A percentile compares a stretch with the other conserved stretches of the same genome.
phyloP scores from a whole-genome alignment of 345 rosid genomes.

The Linum tenue region DNA sequence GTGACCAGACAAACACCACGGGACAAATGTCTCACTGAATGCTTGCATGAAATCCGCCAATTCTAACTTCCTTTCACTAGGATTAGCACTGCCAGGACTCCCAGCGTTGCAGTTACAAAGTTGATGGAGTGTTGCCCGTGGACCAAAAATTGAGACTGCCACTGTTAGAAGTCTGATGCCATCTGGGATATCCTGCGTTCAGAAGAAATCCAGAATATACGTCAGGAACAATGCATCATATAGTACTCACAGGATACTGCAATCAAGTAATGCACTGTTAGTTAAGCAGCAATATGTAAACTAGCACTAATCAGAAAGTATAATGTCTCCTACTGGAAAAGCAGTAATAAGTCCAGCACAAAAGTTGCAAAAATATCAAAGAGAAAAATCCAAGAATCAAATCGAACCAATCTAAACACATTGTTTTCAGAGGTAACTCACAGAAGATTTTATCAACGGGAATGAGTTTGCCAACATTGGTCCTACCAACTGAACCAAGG shows the following conservation, averaged over 20 bases:
- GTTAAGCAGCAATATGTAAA: no score
- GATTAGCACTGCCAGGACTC: slow-evolving; percentile 14
- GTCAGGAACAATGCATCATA: slow-evolving; percentile 6
- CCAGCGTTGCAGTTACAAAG: slow-evolving; percentile 27
- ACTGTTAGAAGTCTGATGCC: slow-evolving; percentile 64
- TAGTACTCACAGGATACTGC: not conserved
- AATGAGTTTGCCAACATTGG: slow-evolving; percentile 60
- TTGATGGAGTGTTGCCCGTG: slow-evolving; percentile 41
- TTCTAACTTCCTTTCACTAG: slow-evolving; percentile 28
- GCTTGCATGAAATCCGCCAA: slow-evolving; percentile 39
- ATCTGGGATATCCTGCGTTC: slow-evolving; percentile 50
- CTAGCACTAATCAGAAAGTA: no score
- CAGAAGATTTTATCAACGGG: slow-evolving; percentile 61
- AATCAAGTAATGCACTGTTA: not conserved
- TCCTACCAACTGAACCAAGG: slow-evolving; percentile 53
- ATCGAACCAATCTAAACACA: not conserved
- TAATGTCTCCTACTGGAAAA: not conserved
- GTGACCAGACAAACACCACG: slow-evolving; percentile 66
- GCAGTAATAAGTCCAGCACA: not conserved
- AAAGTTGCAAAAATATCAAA: no score
- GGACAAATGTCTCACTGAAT: slow-evolving; percentile 63
- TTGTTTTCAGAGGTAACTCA: slow-evolving; percentile 30
- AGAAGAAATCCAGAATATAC: slow-evolving; percentile 11
- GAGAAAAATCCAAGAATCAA: not conserved
- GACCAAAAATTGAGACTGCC: slow-evolving; percentile 73